Conservation (phyloP, 164 flowering plant species). For the Sextonia rubra region DNA sequence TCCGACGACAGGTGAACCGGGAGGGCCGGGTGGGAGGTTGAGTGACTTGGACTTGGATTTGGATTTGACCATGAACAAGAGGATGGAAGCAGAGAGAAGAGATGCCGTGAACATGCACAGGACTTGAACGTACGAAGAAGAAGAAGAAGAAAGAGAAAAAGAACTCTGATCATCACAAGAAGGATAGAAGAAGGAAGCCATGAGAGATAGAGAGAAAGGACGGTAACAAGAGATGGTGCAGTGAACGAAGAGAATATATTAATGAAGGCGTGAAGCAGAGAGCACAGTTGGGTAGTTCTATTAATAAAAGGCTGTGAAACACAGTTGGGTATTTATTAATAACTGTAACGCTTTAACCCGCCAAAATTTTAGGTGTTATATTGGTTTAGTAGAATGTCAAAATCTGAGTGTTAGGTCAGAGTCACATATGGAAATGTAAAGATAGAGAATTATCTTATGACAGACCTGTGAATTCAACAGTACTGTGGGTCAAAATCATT, state of each 20-base stretch:
- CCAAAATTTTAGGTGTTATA: not conserved
- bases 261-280: too few species aligned
- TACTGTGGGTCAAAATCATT: too few species aligned
- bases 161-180: not conserved
- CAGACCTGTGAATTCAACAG: too few species aligned
- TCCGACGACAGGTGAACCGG: slow-evolving; percentile 87
- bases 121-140: slow-evolving; percentile 1
- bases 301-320: not conserved
- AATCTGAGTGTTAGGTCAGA: too few species aligned
- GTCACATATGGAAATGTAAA: too few species aligned
- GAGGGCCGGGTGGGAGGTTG: slow-evolving; percentile 85
- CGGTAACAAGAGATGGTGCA: not conserved
- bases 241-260: not conserved
- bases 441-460: too few species aligned
- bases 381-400: too few species aligned
- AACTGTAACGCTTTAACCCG: not conserved
- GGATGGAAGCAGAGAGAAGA: slow-evolving; percentile 25
- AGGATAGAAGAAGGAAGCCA: slow-evolving; percentile 2
- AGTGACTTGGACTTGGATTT: slow-evolving; percentile 24
- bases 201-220: not conserved
- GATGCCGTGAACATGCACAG: slow-evolving; percentile 38
- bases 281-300: too few species aligned
- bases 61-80: slow-evolving; percentile 24
- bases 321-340: not conserved
- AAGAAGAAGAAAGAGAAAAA: not conserved